Conservation (phyloP, 225 moss, liverwort and hornwort genomes). For the Sphagnum contortum region DNA sequence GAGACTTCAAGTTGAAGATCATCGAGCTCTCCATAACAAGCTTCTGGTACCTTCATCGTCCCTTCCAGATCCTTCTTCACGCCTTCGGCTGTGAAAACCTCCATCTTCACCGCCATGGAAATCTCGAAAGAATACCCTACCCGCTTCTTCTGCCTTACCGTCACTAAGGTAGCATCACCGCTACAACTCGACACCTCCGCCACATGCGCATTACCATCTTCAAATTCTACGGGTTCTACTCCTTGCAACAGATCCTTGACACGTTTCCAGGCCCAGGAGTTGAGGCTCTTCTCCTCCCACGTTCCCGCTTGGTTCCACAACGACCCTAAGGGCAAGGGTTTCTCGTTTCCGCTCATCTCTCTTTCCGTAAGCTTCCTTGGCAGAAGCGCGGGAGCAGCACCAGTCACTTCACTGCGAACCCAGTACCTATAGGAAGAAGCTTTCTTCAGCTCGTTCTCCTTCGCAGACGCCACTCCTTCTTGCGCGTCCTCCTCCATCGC, state of each 20-base stretch:
- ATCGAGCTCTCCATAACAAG: slow-evolving; percentile 78
- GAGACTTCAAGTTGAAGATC: slow-evolving; percentile 71
- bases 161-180: slow-evolving; percentile 81
- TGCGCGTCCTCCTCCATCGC: not conserved
- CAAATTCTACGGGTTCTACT: slow-evolving; percentile 48
- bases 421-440: slow-evolving; percentile 67
- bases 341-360: slow-evolving; percentile 7
- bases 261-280: slow-evolving; percentile 58
- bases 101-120: slow-evolving; percentile 61
- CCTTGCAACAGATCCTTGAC: slow-evolving; percentile 53
- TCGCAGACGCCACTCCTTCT: not conserved
- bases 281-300: slow-evolving; percentile 82
- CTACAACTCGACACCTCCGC: slow-evolving; percentile 71
- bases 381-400: slow-evolving; percentile 52
- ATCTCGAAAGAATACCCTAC: slow-evolving; percentile 77
- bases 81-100: slow-evolving; percentile 16
- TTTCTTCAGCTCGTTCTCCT: slow-evolving; percentile 20
- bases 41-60: slow-evolving; percentile 69
- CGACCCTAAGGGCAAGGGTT: slow-evolving; percentile 33
- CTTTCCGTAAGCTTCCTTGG: slow-evolving; percentile 58
- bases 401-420: slow-evolving; percentile 48
- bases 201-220: slow-evolving; percentile 49
- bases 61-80: slow-evolving; percentile 50
- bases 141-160: slow-evolving; percentile 90
- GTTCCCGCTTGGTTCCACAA: slow-evolving; percentile 88